phyloP scores from a whole-genome alignment of 1,284 basidiomycete genomes.

The Ustilago tritici region DNA sequence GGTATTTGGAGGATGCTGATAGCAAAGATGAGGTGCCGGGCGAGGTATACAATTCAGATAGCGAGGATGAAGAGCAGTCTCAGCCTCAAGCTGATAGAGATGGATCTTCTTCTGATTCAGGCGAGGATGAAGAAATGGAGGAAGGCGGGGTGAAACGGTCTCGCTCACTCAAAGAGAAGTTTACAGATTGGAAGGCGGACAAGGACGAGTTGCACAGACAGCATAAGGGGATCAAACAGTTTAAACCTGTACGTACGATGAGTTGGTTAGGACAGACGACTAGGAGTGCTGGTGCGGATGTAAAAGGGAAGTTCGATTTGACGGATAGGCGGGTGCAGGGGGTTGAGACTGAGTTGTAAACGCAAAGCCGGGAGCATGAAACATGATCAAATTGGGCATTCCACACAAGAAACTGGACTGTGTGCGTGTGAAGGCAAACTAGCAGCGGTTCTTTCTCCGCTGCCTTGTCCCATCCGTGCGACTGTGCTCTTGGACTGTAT shows the following conservation, averaged over 20 bases:
- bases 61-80: not conserved
- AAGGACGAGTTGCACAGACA: constrained; percentile 49
- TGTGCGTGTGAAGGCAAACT: not conserved
- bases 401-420: not conserved
- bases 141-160: constrained; percentile 14
- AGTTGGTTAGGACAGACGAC: constrained; percentile 38
- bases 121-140: constrained; percentile 8
- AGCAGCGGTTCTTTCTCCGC: too few relatives aligned
- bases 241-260: constrained; percentile 49
- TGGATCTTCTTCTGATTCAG: not conserved
- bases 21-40: constrained; percentile 3
- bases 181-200: constrained; percentile 48
- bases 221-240: constrained; percentile 50
- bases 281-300: constrained; percentile 16
- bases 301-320: constrained; percentile 30
- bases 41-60: constrained; percentile 2
- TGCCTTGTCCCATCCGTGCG: too few relatives aligned
- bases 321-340: constrained; percentile 33
- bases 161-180: constrained; percentile 38
- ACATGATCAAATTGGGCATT: not conserved
- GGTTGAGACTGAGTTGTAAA: constrained; percentile 48
- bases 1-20: constrained; percentile 20
- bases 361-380: not conserved
- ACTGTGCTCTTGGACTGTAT: too few relatives aligned
- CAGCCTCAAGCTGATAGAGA: not conserved